Conservation (phyloP, 1,284 basidiomycete genomes). For the Trichosporon sp. region DNA sequence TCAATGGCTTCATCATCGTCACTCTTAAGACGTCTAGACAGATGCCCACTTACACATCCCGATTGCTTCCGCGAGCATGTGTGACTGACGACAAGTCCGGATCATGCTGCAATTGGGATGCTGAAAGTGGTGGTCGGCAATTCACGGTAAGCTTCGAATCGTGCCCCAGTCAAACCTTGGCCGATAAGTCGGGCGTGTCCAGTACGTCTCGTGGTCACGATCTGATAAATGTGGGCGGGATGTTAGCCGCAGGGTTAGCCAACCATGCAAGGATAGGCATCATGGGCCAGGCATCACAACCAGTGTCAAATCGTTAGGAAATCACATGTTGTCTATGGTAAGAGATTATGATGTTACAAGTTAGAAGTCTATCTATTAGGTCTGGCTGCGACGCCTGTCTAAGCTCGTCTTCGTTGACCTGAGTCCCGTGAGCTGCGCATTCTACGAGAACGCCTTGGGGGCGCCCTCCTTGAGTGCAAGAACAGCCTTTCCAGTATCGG, state of each 20-base stretch:
- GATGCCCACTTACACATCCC: neutral
- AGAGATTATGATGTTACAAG: neutral
- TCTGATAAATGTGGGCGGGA: too few species aligned
- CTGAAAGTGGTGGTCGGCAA: neutral
- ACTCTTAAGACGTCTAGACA: neutral
- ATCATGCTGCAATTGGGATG: too few species aligned
- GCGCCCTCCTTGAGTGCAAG: conserved; percentile 7
- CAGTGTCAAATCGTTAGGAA: neutral
- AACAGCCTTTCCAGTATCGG: conserved; percentile 16
- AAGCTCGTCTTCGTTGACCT: conserved; percentile 8
- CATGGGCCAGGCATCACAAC: too few species aligned
- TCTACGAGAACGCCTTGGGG: neutral
- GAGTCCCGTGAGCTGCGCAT: neutral
- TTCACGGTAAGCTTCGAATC: neutral
- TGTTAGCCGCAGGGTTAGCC: too few species aligned
- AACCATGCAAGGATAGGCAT: too few species aligned
- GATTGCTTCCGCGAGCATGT: neutral
- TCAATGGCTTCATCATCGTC: neutral
- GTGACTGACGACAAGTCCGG: neutral
- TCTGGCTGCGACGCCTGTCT: neutral
- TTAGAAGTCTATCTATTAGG: neutral
- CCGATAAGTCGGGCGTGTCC: too few species aligned
- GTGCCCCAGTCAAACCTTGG: neutral
- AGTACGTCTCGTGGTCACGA: too few species aligned
- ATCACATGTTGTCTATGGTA: neutral